Evolutionary conservation across 106 monocot genomes (phyloP), one percentile per base, ranked within the genome.

Genomic region (Chionographis japonica): DNA sequence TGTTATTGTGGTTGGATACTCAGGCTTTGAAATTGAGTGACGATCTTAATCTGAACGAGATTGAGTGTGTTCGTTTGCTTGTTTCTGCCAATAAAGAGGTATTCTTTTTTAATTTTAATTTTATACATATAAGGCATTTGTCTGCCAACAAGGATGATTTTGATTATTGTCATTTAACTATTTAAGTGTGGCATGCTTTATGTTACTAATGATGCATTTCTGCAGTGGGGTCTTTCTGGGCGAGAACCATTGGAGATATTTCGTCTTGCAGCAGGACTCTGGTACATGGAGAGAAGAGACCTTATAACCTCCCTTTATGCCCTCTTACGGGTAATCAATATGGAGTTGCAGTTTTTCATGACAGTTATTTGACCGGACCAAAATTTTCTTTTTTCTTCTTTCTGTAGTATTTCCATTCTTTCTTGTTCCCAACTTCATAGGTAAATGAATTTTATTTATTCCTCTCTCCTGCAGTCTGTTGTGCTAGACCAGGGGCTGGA

Each of bases 251-350:
- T 97, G 65, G 92, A 97, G 72, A 92, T 91, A 56, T 92, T 73
- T 68, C 89, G 80, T 63, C 95, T 97, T 66, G 86, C 95, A 67
- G 84, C 84, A 41, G 92, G 95, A 27, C 79, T 97, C 37, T 97
- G 95, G 95, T 97, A 97, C 79, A 85, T 80, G 57, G 92, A 97
- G 60, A 89, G 95, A 77, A 86, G 95, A 60, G 82, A 87, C 82
- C 49, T 85, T 49, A 80, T 97, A 70, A 89, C 86, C 16, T 92
- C 92, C 50, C 61, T 97, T 61, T 92, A 89, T 72, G 80, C 84
- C 56, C 86, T 97, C 43, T 68, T 97, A 54, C 83, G 89, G 89
- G 95, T 97, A 80, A 72, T 8, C 13, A 63, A 12, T 37, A 41
- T 61, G 39, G 37, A 40, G 4, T 67, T 49, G 42, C 4, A 8